Evolutionary conservation across 306 rosid genomes (phyloP).

Genomic region (Fragaria vesca): DNA sequence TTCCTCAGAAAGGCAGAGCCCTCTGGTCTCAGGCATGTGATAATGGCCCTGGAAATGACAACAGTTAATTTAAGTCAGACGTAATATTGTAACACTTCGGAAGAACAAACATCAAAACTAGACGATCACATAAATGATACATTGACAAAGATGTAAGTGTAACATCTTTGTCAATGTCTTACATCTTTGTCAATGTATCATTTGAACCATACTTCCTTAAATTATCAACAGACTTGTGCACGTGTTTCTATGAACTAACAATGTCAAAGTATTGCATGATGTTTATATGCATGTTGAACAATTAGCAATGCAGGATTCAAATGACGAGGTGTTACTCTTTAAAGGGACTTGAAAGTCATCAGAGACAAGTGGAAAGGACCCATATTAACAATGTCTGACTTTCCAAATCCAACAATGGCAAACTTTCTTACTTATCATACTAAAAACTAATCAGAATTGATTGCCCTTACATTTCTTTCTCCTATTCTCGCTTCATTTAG

Average conservation of each 20-base stretch:
- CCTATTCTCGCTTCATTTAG: slow-evolving; percentile 97
- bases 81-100: not conserved
- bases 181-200: not conserved
- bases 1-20: slow-evolving; percentile 69
- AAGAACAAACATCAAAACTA: not conserved
- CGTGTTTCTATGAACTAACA: not conserved
- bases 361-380: not conserved
- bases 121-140: not conserved
- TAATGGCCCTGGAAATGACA: slow-evolving; percentile 48
- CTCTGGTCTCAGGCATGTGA: slow-evolving; percentile 67
- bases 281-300: not conserved
- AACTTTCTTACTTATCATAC: slow-evolving; percentile 15
- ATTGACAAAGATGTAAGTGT: not conserved
- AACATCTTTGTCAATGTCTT: not conserved
- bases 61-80: not conserved
- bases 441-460: slow-evolving; percentile 21
- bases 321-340: not conserved
- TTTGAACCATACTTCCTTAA: not conserved
- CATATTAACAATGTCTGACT: not conserved
- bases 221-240: slow-evolving; percentile 11
- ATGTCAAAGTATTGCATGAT: not conserved
- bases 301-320: not conserved
- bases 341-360: not conserved
- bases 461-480: slow-evolving; percentile 79
- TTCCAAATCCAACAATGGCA: slow-evolving; percentile 11